Evolutionary conservation across 495 filamentous ascomycete genomes (phyloP).

Genomic region (Penicillium roqueforti): DNA sequence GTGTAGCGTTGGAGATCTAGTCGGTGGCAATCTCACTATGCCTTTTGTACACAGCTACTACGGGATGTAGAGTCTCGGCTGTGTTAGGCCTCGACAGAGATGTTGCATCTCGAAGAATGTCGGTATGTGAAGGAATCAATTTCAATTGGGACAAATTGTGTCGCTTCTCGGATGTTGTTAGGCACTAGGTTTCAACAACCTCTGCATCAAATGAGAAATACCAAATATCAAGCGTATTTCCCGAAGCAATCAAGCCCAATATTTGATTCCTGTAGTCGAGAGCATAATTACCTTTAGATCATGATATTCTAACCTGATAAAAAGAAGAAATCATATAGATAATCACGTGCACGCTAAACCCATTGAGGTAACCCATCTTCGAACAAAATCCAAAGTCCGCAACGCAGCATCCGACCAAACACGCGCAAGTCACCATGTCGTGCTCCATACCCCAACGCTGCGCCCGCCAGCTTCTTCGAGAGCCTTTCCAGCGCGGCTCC

Average conservation of each 20-base stretch:
- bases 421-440: constrained; percentile 31
- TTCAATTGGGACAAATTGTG: not conserved
- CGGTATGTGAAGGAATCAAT: not conserved
- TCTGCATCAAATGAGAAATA: not conserved
- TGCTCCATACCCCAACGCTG: constrained; percentile 37
- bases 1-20: too few relatives aligned
- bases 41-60: too few relatives aligned
- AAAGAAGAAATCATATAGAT: not conserved
- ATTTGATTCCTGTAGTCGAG: not conserved
- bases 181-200: not conserved
- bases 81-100: not conserved
- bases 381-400: constrained; percentile 37
- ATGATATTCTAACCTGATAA: not conserved
- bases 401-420: constrained; percentile 25
- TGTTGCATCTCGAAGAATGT: not conserved
- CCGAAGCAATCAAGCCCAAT: not conserved
- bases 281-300: not conserved
- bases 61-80: not conserved
- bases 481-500: constrained; percentile 30
- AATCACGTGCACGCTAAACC: constrained; percentile 37
- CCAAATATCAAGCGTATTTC: not conserved
- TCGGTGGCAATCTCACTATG: too few relatives aligned
- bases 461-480: constrained; percentile 40
- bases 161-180: too few relatives aligned
- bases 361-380: constrained; percentile 20